phyloP scores from a whole-genome alignment of 768 basidiomycete genomes.

The Tricholoma matsutake region DNA sequence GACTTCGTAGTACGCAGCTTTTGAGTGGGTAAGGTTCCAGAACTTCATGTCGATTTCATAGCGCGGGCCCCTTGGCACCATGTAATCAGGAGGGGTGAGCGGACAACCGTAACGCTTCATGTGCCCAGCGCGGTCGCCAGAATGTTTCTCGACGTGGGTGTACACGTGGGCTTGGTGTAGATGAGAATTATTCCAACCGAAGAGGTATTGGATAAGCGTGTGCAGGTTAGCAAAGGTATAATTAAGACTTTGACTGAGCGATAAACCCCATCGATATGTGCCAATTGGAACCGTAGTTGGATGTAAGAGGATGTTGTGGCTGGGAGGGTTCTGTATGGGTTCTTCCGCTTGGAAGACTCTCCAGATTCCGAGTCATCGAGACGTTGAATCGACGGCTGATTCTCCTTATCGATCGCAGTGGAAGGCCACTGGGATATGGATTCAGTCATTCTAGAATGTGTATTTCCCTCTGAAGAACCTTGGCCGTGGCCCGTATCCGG shows the following conservation, averaged over 20 bases:
- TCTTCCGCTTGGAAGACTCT: not conserved
- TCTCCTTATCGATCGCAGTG: not conserved
- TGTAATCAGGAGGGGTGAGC: not conserved
- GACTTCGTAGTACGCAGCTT: slow-evolving; percentile 1
- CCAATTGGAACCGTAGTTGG: not conserved
- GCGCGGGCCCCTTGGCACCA: not conserved
- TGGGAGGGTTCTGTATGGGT: slow-evolving; percentile 2
- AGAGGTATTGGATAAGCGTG: slow-evolving; percentile 11
- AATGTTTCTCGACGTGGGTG: slow-evolving; percentile 5
- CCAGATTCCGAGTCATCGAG: not conserved
- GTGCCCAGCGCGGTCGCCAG: not conserved
- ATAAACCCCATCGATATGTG: slow-evolving; percentile 3
- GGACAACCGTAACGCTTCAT: slow-evolving; percentile 4
- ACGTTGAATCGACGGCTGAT: not conserved
- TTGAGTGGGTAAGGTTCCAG: not conserved
- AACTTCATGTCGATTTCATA: not conserved
- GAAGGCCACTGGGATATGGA: not conserved
- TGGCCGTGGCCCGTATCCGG: too few relatives aligned
- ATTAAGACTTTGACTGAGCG: slow-evolving; percentile 10
- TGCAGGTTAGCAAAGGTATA: slow-evolving; percentile 16
- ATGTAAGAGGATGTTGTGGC: not conserved
- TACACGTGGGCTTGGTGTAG: not conserved
- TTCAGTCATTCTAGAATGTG: not conserved
- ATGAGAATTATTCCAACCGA: slow-evolving; percentile 12
- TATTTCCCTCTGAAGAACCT: too few relatives aligned